phyloP scores from a whole-genome alignment of 306 rosid species.

The Quercus engelmannii region DNA sequence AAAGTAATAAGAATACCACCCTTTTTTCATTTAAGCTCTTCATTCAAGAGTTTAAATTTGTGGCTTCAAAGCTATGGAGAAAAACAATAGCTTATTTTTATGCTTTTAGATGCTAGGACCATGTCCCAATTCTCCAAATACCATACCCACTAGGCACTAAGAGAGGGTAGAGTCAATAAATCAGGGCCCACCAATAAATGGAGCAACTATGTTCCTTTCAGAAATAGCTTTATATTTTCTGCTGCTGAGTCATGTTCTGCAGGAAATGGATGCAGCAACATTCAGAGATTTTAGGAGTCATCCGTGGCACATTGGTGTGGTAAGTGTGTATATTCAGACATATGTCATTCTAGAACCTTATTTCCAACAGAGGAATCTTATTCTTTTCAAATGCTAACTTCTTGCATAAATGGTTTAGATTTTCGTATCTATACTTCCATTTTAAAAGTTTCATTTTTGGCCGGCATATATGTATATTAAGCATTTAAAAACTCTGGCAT shows the following conservation, averaged over 20 bases:
- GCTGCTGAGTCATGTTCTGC: conserved; percentile 25
- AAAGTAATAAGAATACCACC: not conserved
- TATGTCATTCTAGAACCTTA: not conserved
- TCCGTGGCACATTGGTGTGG: conserved; percentile 95
- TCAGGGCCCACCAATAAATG: not conserved
- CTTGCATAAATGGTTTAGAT: not conserved
- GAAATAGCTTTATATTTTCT: conserved; percentile 10
- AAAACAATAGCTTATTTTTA: no score
- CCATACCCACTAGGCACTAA: not conserved
- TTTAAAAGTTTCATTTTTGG: not conserved
- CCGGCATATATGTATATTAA: not conserved
- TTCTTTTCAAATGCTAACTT: not conserved
- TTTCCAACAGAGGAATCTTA: not conserved
- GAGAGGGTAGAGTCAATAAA: not conserved
- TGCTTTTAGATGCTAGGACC: no score
- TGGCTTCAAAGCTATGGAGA: not conserved
- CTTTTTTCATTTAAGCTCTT: not conserved
- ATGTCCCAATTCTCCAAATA: no score
- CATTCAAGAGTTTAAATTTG: not conserved
- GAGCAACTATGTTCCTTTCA: conserved; percentile 1
- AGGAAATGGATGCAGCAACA: conserved; percentile 92
- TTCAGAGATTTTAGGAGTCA: conserved; percentile 69
- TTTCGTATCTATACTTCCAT: not conserved
- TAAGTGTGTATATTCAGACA: conserved; percentile 33
- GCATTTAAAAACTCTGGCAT: not conserved